A percentile compares a stretch with the other conserved stretches of the same genome.
phyloP scores from a whole-genome alignment of 345 rosid species.

The Dimocarpus longan region DNA sequence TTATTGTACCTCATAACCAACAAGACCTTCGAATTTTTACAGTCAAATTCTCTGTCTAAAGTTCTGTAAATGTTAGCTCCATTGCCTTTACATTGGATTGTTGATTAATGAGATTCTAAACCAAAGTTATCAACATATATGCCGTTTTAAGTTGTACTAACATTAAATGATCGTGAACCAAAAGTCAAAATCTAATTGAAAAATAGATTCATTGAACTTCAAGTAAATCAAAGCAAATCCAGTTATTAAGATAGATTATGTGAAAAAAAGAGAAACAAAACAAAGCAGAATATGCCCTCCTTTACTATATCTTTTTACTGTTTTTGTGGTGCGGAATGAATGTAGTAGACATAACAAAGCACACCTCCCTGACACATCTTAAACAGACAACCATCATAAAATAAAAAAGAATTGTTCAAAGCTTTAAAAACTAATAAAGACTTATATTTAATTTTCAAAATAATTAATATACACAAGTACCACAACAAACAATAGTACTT shows the following conservation, averaged over 20 bases:
- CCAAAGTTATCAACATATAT: neutral
- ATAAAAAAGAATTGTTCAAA: too few relatives aligned
- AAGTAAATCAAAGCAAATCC: neutral
- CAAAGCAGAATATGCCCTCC: neutral
- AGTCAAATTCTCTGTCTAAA: too few relatives aligned
- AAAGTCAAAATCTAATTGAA: conserved; percentile 1
- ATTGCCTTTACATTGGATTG: neutral
- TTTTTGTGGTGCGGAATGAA: neutral
- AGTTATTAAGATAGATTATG: neutral
- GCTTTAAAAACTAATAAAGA: too few relatives aligned
- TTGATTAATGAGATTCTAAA: neutral
- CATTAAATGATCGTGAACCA: neutral
- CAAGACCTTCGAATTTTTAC: too few relatives aligned
- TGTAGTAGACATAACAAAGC: neutral
- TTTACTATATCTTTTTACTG: neutral
- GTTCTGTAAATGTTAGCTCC: too few relatives aligned
- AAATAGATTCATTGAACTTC: neutral
- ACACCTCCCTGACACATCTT: too few relatives aligned
- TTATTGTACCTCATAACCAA: too few relatives aligned
- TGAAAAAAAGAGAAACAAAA: neutral
- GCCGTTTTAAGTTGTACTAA: neutral
- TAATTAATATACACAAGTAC: too few relatives aligned
- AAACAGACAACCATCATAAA: too few relatives aligned
- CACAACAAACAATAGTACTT: too few relatives aligned
- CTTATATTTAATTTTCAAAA: too few relatives aligned